phyloP scores from a whole-genome alignment of 495 filamentous ascomycete species.

The Hyaloscypha finlandica region DNA sequence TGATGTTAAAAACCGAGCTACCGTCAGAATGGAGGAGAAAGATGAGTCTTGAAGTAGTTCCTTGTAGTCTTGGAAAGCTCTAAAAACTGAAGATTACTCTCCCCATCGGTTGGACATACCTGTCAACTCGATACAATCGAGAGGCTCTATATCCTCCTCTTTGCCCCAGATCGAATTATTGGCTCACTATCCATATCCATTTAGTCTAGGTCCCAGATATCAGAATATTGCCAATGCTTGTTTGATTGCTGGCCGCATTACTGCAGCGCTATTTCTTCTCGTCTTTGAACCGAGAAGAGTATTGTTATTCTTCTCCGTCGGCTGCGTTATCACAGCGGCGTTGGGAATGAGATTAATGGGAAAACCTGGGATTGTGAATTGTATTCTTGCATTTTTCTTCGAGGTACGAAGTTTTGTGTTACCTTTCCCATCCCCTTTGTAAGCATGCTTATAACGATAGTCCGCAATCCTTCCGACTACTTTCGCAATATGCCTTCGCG shows the following conservation, averaged over 20 bases:
- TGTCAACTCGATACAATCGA: no score
- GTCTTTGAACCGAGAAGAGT: background rate
- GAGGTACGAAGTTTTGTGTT: background rate
- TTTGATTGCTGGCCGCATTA: no score
- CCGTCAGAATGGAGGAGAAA: background rate
- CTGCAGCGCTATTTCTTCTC: no score
- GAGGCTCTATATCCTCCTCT: no score
- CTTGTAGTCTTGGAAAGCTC: background rate
- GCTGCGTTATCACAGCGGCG: background rate
- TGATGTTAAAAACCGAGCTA: background rate
- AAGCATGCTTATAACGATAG: background rate
- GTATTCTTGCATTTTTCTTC: slow-evolving; percentile 1
- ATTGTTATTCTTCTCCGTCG: background rate
- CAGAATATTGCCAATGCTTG: background rate
- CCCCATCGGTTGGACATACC: no score
- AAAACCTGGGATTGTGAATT: background rate
- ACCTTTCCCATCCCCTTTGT: background rate
- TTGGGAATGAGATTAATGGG: background rate
- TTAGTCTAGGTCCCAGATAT: background rate
- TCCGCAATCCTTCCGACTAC: background rate
- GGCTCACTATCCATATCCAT: background rate
- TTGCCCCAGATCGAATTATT: background rate
- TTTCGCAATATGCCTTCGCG: no score
- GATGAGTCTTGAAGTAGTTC: background rate
- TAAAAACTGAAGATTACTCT: no score